Evolutionary conservation across 192 early-diverging fungal species (phyloP), one percentile per base, ranked within the genome.

Genomic region (Coemansia sp.): DNA sequence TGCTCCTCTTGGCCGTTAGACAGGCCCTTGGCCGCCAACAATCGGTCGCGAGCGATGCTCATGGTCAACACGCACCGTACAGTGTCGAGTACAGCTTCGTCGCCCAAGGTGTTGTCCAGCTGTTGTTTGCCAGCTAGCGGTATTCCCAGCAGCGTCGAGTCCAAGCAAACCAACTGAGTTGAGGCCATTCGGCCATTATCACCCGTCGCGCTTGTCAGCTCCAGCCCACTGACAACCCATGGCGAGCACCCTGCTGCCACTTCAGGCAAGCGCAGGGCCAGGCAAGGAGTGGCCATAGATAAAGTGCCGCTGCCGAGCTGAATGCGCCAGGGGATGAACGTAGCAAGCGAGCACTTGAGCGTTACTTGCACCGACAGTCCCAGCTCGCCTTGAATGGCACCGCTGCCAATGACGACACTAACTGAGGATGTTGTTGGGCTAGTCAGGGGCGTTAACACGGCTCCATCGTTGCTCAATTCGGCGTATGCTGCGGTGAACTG

Each of bases 291-390:
- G 12, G 35, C 35, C 23, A 34, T 18, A 5, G 50, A 5, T 0
- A 26, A 18, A 16, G n/a, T 10, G 12, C 23, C 3, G 23, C 16
- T 16, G 28, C 52, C 34, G 25, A 67, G 25, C 33, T 59, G 65
- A 3, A 31, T n/a, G 35, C 57, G 57, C 65, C 65, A 67, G 16
- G 65, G 42, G 42, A 21, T 39, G 35, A 67, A 67, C 31, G 57
- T 45, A 14, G 43, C 39, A 43, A 67, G 33, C 35, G 65, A 67
- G 57, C 65, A 67, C 26, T 38, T 31, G 26, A 62, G 37, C 23
- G 16, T 45, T 9, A 31, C 60, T 16, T 43, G 60, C 14, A 56
- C 53, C 5, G 53, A 31, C 14, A 56, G 53, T 31, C 16, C 33
- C 8, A 28, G 14, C 28, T 34, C 33, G 33, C 33, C 33, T 18